A percentile compares a stretch with the other conserved stretches of the same genome.
phyloP scores from a whole-genome alignment of 352 stramenopile genomes.

The Plasmopara viticola region DNA sequence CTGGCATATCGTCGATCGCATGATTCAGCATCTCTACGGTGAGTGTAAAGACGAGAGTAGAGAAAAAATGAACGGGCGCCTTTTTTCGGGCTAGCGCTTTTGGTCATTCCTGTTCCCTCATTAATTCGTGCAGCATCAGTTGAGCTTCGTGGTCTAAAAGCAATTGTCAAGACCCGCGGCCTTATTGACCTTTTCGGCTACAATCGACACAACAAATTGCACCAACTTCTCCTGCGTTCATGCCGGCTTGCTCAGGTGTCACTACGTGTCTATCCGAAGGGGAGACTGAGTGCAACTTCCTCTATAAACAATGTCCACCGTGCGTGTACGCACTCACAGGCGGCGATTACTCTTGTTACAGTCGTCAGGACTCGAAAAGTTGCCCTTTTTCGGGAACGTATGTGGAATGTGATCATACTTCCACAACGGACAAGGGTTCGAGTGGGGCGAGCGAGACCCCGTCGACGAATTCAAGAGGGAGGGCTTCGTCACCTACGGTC shows the following conservation, averaged over 20 bases:
- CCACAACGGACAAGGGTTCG: constrained; percentile 6
- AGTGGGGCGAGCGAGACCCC: constrained; percentile 7
- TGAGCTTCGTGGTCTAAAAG: constrained; percentile 1
- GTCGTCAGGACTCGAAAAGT: constrained; percentile 12
- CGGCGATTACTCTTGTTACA: constrained; percentile 66
- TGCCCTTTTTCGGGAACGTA: constrained; percentile 22
- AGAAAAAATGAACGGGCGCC: constrained; percentile 5
- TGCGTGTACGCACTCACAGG: constrained; percentile 63
- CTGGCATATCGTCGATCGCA: constrained; percentile 17
- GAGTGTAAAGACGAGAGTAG: constrained; percentile 20
- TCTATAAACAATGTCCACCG: constrained; percentile 36
- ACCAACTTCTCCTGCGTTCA: constrained; percentile 10
- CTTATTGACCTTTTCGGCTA: not conserved
- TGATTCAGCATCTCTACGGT: constrained; percentile 14
- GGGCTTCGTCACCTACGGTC: not conserved
- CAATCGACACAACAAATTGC: no score
- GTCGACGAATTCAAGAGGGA: constrained; percentile 7
- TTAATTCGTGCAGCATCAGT: constrained; percentile 14
- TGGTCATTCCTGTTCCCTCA: constrained; percentile 23
- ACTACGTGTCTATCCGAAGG: constrained; percentile 51
- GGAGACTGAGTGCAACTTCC: constrained; percentile 42
- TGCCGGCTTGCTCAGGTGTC: constrained; percentile 29
- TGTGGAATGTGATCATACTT: constrained; percentile 23
- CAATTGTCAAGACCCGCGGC: not conserved
- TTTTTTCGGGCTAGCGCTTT: constrained; percentile 8